Evolutionary conservation across 768 basidiomycete species (phyloP).

Genomic region (Lyophyllum decastes): DNA sequence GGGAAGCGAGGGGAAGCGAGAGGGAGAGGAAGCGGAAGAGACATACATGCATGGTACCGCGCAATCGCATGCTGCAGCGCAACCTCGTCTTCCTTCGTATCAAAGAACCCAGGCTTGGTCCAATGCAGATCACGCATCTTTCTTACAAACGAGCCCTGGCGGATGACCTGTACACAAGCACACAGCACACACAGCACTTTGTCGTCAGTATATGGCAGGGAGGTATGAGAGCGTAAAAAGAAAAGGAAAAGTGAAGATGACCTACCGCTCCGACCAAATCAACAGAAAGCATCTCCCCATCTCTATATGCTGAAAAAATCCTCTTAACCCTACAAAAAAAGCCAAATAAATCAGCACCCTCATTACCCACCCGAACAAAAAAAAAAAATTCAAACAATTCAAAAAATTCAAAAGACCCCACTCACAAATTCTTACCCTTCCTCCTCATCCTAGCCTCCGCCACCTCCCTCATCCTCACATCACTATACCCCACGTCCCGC

Average conservation of each 20-base stretch:
- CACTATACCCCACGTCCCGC: constrained; percentile 7
- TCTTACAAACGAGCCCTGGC: constrained; percentile 53
- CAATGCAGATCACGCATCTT: constrained; percentile 56
- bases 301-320: constrained; percentile 51
- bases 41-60: constrained; percentile 58
- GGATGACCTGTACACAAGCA: constrained; percentile 40
- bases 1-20: too few relatives aligned
- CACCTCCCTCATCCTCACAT: not conserved
- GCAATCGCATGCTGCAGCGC: constrained; percentile 50
- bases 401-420: too few relatives aligned
- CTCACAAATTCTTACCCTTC: constrained; percentile 10
- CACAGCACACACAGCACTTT: not conserved
- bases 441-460: not conserved
- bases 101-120: constrained; percentile 46
- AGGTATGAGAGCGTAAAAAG: too few relatives aligned
- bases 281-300: constrained; percentile 55
- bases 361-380: not conserved
- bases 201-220: too few relatives aligned
- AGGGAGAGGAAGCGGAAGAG: too few relatives aligned
- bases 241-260: not conserved
- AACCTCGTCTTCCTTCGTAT: constrained; percentile 31
- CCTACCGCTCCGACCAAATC: constrained; percentile 58
- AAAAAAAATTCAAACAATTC: too few relatives aligned
- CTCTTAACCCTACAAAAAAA: constrained; percentile 31
- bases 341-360: not conserved